These are phyloP conservation scores for Populus alba DNA, from an alignment of 345 rosid species.

Conservation along the genomic window DNA sequence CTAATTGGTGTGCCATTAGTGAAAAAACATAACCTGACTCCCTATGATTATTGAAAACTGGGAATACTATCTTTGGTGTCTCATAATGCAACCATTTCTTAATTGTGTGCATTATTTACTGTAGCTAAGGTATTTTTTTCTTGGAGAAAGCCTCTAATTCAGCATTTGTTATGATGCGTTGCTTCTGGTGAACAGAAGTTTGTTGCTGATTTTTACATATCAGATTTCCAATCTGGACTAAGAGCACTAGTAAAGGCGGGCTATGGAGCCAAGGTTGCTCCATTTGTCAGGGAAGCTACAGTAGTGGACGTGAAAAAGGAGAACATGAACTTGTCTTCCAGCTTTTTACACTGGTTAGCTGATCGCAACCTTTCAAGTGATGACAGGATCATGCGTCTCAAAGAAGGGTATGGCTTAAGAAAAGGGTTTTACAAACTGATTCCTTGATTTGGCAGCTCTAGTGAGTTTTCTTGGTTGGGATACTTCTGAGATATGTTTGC, in stretches of 20 bases:
- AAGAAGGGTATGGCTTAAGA: conserved; percentile 69
- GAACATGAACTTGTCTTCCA: conserved; percentile 66
- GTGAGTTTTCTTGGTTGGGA: neutral
- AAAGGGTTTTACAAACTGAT: neutral
- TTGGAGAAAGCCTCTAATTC: neutral
- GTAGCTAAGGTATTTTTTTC: neutral
- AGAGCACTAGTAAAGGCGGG: conserved; percentile 93
- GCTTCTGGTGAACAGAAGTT: conserved; percentile 56
- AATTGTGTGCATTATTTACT: neutral
- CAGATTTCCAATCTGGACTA: conserved; percentile 89
- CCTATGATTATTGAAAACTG: neutral
- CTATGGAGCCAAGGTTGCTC: conserved; percentile 82
- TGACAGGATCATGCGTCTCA: conserved; percentile 69
- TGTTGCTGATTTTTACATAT: conserved; percentile 85
- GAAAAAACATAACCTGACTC: neutral
- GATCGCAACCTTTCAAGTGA: conserved; percentile 70
- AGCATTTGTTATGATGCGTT: neutral
- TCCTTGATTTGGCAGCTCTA: neutral
- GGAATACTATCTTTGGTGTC: neutral
- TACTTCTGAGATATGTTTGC: conserved; percentile 16
- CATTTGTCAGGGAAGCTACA: conserved; percentile 64
- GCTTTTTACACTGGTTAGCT: conserved; percentile 72
- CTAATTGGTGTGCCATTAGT: neutral
- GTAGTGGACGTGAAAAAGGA: conserved; percentile 61
- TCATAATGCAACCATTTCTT: neutral